Base-by-base conservation (phyloP, 495 filamentous ascomycete species). In the Talaromyces ruber region DNA sequence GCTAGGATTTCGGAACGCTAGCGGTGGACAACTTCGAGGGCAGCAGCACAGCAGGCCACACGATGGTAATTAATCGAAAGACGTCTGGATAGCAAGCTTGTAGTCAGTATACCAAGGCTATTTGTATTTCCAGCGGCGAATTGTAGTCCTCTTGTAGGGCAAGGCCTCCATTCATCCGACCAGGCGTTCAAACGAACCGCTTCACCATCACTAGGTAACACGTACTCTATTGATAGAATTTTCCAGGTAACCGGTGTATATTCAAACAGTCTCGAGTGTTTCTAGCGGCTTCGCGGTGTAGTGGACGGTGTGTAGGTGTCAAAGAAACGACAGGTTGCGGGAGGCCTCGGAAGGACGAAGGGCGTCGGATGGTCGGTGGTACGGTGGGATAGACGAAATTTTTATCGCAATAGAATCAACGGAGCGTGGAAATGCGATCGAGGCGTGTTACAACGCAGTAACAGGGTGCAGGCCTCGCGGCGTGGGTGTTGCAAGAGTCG, bases 241-340 rank as follows among this genome's bases (percentile, higher is more conserved):
- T 4, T 6, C 22, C 5, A n/a, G 14, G 16, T n/a, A 11, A 25
- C 25, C 24, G 9, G 50, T 28, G 22, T 18, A 21, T 53, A 16
- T 53, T 22, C 43, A 47, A 6, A 18, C 16, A 18, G 16, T 21
- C 6, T 47, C 43, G 43, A 47, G 43, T 47, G n/a, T 47, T 21
- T 47, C 43, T n/a, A 47, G 21, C 43, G 43, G 21, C 43, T 47
- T 47, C n/a, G 43, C 43, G 7, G 24, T 24, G 51, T 26, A 30
- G 12, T 39, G 45, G 6, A 6, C 59, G 59, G 43, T 52, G 43
- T n/a, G 59, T 12, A 18, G 12, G 22, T 21, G 59, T 60, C 28
- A 8, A 60, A 47, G 57, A 60, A 21, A 11, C 21, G 59, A 60
- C 59, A 60, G 26, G n/a, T 60, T 52, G 59, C 59, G 37, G 59